These are phyloP conservation scores for Paecilomyces fulvus DNA, from an alignment of 2,329 filamentous ascomycete genomes.

Conservation along the genomic window DNA sequence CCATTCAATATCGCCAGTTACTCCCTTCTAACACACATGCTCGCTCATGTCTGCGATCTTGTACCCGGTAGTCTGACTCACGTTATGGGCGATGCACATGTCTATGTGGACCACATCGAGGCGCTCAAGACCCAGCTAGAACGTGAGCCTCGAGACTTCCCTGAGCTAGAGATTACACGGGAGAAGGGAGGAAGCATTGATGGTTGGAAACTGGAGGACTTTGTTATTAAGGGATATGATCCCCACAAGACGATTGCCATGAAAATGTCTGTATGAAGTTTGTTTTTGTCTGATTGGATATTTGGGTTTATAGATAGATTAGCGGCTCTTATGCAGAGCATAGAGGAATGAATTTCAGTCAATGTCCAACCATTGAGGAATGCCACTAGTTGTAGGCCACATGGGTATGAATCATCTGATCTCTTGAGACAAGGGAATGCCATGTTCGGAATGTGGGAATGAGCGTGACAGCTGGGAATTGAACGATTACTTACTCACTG, in stretches of 20 bases:
- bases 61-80: constrained; percentile 83
- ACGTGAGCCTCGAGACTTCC: constrained; percentile 73
- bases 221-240: constrained; percentile 78
- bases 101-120: constrained; percentile 88
- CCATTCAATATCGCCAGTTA: constrained; percentile 98
- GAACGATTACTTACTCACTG: too few relatives aligned
- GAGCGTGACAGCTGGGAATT: background rate
- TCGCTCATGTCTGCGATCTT: constrained; percentile 78
- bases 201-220: constrained; percentile 81
- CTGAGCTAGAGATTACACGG: constrained; percentile 62
- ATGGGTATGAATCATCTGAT: background rate
- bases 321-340: background rate
- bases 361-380: background rate
- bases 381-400: background rate
- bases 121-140: constrained; percentile 73
- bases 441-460: background rate
- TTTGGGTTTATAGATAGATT: background rate
- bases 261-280: constrained; percentile 84
- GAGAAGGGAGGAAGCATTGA: constrained; percentile 70
- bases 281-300: background rate
- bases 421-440: background rate
- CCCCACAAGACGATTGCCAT: constrained; percentile 89
- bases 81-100: constrained; percentile 96
- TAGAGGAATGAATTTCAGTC: background rate
- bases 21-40: constrained; percentile 87